A percentile compares a stretch with the other conserved stretches of the same genome.
These are phyloP conservation scores for Rhododendron ferrugineum DNA, from an alignment of 148 eudicot genomes.

Conservation along the genomic window DNA sequence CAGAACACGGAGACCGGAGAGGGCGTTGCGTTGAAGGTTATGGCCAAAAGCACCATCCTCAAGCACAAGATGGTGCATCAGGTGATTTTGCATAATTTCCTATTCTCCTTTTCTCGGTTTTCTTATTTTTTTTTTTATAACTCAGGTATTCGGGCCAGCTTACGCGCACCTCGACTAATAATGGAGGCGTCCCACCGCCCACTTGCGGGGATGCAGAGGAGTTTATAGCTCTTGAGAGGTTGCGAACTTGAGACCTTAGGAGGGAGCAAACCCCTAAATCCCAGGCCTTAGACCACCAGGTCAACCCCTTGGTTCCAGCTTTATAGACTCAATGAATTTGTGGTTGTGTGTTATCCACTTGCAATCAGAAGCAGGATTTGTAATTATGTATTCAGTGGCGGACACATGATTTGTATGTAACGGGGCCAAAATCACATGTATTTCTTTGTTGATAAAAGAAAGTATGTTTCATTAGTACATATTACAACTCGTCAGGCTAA, in stretches of 20 bases:
- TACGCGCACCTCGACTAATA: no score
- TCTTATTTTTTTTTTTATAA: no score
- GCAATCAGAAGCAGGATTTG: background rate
- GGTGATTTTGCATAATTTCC: conserved; percentile 29
- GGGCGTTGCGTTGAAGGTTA: conserved; percentile 72
- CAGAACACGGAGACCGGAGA: conserved; percentile 63
- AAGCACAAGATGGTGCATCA: conserved; percentile 90
- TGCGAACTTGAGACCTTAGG: no score
- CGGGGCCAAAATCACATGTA: background rate
- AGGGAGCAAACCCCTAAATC: background rate
- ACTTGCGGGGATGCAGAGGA: no score
- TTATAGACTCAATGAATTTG: background rate
- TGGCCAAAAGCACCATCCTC: conserved; percentile 74
- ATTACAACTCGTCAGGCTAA: background rate
- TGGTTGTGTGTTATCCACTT: background rate
- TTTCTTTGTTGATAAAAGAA: no score
- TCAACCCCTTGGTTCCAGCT: background rate
- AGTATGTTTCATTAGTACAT: background rate
- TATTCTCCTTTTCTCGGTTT: background rate
- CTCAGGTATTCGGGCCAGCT: background rate
- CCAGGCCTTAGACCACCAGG: background rate
- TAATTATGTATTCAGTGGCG: background rate
- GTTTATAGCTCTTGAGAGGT: no score
- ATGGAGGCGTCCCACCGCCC: no score
- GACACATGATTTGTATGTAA: background rate